Conservation (phyloP, 306 rosid genomes). For the Lathyrus sativus region DNA sequence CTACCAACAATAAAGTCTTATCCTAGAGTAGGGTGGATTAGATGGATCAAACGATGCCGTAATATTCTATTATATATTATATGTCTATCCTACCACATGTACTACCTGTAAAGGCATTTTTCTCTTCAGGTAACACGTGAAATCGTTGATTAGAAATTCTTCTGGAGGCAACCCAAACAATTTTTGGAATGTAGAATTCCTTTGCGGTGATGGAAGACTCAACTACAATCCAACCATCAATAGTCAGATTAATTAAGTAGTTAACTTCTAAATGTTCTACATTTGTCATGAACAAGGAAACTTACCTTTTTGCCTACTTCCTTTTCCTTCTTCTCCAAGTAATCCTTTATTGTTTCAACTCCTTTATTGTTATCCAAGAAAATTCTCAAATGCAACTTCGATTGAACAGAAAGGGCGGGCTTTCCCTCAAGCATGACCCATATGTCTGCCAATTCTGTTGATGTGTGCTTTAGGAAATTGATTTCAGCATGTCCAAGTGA, state of each 20-base stretch:
- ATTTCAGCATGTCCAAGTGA: slow-evolving; percentile 89
- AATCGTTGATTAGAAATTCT: slow-evolving; percentile 86
- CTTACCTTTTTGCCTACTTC: slow-evolving; percentile 96
- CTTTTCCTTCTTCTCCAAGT: slow-evolving; percentile 83
- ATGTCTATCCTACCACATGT: not conserved
- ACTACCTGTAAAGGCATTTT: slow-evolving; percentile 79
- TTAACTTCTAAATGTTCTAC: slow-evolving; percentile 24
- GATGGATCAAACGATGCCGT: too few species aligned
- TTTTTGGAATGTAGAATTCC: slow-evolving; percentile 86
- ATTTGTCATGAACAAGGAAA: not conserved
- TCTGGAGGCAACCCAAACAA: slow-evolving; percentile 80
- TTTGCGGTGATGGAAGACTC: slow-evolving; percentile 77
- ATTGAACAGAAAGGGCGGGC: slow-evolving; percentile 79
- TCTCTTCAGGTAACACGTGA: slow-evolving; percentile 75
- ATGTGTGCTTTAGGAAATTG: slow-evolving; percentile 77
- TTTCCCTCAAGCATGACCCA: slow-evolving; percentile 89
- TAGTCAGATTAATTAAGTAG: slow-evolving; percentile 36
- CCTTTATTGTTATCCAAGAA: slow-evolving; percentile 82
- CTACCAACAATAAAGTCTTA: too few species aligned
- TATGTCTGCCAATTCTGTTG: slow-evolving; percentile 79
- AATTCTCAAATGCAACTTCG: slow-evolving; percentile 86
- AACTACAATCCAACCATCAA: slow-evolving; percentile 52
- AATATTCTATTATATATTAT: too few species aligned
- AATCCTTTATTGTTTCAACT: slow-evolving; percentile 77
- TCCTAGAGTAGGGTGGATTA: too few species aligned